Base-by-base conservation (phyloP, 257 asterid species). In the Solanum lycopersicoides region DNA sequence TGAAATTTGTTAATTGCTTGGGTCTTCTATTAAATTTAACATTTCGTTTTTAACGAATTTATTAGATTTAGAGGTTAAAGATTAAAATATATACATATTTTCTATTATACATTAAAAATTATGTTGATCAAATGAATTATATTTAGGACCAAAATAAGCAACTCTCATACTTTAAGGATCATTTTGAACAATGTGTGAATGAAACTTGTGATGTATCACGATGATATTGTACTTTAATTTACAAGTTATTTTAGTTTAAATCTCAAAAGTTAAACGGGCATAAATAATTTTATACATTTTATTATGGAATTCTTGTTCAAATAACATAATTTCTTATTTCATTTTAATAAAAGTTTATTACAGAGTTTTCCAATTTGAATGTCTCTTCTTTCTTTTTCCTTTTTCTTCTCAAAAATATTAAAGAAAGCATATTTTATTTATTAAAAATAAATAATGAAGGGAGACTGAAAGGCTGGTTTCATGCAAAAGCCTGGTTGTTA, bases 41-140 rank as follows among this genome's bases (percentile, higher is more conserved):
- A 20, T 21, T 21, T 1, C 10, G 25, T 60, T 21, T 23, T 60
- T 9, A 5, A 21, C 30, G 23, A 60, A 21, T 60, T 60, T 23
- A 3, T 60, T 23, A 4, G 13, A 60, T 60, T 23, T 60, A 9
- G 6, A 59, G 0, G 30, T 1, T 8, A 0, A 3, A 20, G 0
- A 59, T 20, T 0, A 59, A 59, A 59, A 21, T 20, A 59, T 28
- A 8, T 1, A 28, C 30, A 28, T 4, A 21, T 0, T 9, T 56
- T 20, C 0, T 56, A 56, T 56, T 56, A 56, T 56, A 20, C 0
- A 56, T 56, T 56, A 18, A 56, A 56, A 56, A 20, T 7, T 56
- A 20, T 20, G 11, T 56, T 0, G 2, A 18, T 56, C n/a, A 56
- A 56, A 56, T 18, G 10, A 56, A 56, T 16, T 6, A 18, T 18